Evolutionary conservation across 768 basidiomycete genomes (phyloP).

Genomic region (Termitomyces sp.): DNA sequence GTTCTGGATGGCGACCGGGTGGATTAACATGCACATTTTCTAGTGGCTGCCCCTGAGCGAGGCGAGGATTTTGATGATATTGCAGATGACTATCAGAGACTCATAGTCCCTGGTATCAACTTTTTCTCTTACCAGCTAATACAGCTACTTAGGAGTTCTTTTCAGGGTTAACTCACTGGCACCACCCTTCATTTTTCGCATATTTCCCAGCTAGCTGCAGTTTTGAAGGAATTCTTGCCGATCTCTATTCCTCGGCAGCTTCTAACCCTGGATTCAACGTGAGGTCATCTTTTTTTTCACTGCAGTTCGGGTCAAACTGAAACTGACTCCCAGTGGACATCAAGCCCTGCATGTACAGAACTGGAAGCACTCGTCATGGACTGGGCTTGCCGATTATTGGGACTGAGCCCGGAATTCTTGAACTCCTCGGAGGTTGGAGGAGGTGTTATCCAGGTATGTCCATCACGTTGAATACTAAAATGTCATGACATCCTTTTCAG

Average conservation of each 20-base stretch:
- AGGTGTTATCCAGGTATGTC: conserved; percentile 73
- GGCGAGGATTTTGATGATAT: conserved; percentile 79
- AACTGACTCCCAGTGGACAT: conserved; percentile 63
- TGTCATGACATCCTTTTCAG: conserved; percentile 31
- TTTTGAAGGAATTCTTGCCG: conserved; percentile 81
- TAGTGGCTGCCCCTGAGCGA: conserved; percentile 55
- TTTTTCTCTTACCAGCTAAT: too few relatives aligned
- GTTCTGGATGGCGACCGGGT: neutral
- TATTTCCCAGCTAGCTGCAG: conserved; percentile 82
- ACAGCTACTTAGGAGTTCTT: neutral
- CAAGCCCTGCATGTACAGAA: conserved; percentile 90
- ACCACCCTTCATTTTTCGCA: conserved; percentile 86
- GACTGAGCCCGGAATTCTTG: conserved; percentile 62
- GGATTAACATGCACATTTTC: neutral
- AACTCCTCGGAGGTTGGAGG: conserved; percentile 71
- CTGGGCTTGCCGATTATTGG: conserved; percentile 84
- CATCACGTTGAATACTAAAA: neutral
- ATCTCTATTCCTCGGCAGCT: conserved; percentile 73
- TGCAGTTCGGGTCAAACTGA: neutral
- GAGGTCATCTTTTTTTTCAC: conserved; percentile 16
- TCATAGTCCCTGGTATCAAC: conserved; percentile 76
- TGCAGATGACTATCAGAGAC: conserved; percentile 72
- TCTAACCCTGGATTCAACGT: conserved; percentile 90
- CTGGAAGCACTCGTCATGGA: conserved; percentile 87
- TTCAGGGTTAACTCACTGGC: conserved; percentile 85